Percentiles rank a stretch among this genome's conserved stretches.
These are phyloP conservation scores for Talaromyces stipitatus DNA, from an alignment of 495 filamentous ascomycete species.

Conservation along the genomic window DNA sequence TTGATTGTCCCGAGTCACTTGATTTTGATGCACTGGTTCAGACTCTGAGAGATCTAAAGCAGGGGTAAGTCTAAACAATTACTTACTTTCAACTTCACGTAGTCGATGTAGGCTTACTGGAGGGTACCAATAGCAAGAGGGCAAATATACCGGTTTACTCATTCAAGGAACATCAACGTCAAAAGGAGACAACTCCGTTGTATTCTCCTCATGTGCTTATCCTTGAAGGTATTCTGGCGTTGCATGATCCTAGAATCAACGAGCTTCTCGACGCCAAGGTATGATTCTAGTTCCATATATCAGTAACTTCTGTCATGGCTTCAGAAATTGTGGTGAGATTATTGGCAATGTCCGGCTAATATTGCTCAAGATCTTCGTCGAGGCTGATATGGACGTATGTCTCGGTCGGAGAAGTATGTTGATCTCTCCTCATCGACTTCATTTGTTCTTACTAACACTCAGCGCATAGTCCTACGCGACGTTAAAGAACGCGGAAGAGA, in stretches of 20 bases:
- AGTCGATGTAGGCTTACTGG: neutral
- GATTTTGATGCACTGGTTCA: constrained; percentile 88
- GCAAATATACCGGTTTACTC: constrained; percentile 93
- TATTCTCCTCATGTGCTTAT: constrained; percentile 96
- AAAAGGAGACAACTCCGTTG: constrained; percentile 70
- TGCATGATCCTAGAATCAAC: constrained; percentile 80
- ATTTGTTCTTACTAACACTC: neutral
- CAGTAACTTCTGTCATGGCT: neutral
- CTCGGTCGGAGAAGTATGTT: constrained; percentile 79
- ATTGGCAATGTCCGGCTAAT: neutral
- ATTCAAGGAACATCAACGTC: constrained; percentile 82
- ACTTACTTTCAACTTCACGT: neutral
- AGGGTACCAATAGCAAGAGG: constrained; percentile 57
- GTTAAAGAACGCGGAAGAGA: constrained; percentile 77
- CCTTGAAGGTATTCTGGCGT: constrained; percentile 89
- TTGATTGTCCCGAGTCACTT: constrained; percentile 88
- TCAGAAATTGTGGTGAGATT: neutral
- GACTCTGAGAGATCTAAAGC: constrained; percentile 74
- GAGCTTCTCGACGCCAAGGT: constrained; percentile 90
- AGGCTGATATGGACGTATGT: constrained; percentile 92
- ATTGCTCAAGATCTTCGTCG: constrained; percentile 70
- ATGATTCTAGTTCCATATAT: constrained; percentile 8
- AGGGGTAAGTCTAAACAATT: constrained; percentile 57
- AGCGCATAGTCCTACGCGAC: constrained; percentile 67
- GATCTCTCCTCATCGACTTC: neutral